Evolutionary conservation across 2,329 filamentous ascomycete genomes (phyloP).

Genomic region (Epichloe sp.): DNA sequence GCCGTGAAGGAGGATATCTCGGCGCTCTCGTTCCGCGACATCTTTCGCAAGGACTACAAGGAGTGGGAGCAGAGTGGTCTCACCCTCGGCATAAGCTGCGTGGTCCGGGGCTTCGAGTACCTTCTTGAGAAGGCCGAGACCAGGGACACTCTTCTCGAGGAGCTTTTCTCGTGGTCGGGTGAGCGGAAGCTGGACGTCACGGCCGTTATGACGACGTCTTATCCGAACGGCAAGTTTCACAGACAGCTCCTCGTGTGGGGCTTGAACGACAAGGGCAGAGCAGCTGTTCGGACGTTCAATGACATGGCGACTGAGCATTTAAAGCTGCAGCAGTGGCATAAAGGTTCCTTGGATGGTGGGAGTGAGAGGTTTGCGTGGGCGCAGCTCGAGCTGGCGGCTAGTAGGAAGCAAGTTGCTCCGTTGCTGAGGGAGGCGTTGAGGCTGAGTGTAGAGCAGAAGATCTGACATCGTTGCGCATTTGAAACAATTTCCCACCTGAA

Average conservation of each 20-base stretch:
- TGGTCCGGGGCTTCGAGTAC: constrained; percentile 50
- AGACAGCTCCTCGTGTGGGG: constrained; percentile 59
- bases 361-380: constrained; percentile 50
- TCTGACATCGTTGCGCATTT: neutral
- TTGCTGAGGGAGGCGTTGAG: constrained; percentile 46
- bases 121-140: constrained; percentile 40
- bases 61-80: constrained; percentile 50
- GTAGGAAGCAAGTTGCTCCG: constrained; percentile 57
- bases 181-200: constrained; percentile 49
- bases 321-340: constrained; percentile 40
- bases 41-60: constrained; percentile 76
- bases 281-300: constrained; percentile 42
- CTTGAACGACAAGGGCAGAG: constrained; percentile 32
- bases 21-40: constrained; percentile 46
- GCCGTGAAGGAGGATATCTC: constrained; percentile 56
- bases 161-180: constrained; percentile 38
- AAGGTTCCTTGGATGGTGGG: constrained; percentile 31
- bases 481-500: too few relatives aligned
- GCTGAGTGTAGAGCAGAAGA: constrained; percentile 5
- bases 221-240: constrained; percentile 40
- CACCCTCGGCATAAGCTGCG: constrained; percentile 52
- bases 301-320: constrained; percentile 32
- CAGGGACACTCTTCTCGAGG: constrained; percentile 30
- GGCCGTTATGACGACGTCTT: constrained; percentile 56
- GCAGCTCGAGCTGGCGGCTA: constrained; percentile 48